Evolutionary conservation across 73 alveolate genomes (phyloP), one percentile per base, ranked within the genome.

Genomic region (Halteria grandinella): DNA sequence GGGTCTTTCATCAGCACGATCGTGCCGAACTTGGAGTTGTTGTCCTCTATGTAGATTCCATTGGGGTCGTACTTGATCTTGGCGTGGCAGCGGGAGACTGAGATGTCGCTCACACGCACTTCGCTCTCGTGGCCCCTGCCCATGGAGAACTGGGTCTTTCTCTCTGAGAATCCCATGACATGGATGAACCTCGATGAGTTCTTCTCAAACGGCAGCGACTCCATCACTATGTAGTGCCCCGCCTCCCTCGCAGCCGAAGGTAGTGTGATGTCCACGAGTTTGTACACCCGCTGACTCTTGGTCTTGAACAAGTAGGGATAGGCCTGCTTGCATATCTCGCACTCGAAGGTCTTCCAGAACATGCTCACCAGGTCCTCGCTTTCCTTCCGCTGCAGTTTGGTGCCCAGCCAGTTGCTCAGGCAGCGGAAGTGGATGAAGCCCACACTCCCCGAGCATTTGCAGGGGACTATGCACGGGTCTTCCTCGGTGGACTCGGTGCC

Each of bases 111-210:
- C 17, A 90, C 82, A 55, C 93, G 32, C 5, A 93, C 73, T 47
- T 91, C 90, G 31, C 93, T 55, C 11, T 84, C 98, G 54, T 93
- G 95, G 28, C 96, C 97, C 78, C 98, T 69, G 27, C 98, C 98
- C 62, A 88, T 25, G 77, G 75, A 78, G 60, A 75, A 75, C 29
- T 4, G 11, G 27, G 8, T 34, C 57, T 45, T 55, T 15, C 44
- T 47, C 15, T 41, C 18, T 7, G 58, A 28, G 12, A 75, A 41
- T 17, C 49, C 43, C 36, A 75, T 71, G 48, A 66, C 32, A 31
- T 66, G 81, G 31, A 66, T 66, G 15, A 51, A 44, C 11, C 81
- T 2, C 14, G 81, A 54, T 17, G 55, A 49, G 51, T 82, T 82
- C 78, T 82, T 82, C 27, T 82, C 91, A 11, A 78, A 33, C 40